Percentiles rank a stretch among this genome's conserved stretches.
Conservation (phyloP, 2,329 filamentous ascomycete genomes). For the Geosmithia putterillii region DNA sequence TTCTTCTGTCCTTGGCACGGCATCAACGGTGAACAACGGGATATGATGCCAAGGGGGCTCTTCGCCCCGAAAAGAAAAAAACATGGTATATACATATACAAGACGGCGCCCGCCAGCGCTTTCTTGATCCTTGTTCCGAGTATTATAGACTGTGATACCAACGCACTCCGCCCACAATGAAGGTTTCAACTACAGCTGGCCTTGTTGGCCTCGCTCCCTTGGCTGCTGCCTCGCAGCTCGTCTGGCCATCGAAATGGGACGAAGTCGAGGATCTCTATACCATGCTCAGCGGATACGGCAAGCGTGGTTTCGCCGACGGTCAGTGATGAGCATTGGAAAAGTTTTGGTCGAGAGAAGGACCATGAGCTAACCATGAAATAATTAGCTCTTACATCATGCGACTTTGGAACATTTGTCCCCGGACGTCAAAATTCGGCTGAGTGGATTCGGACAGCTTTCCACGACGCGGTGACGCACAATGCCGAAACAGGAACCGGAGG, state of each 20-base stretch:
- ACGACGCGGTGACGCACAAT: slow-evolving; percentile 16
- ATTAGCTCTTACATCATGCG: slow-evolving; percentile 6
- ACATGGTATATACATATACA: background rate
- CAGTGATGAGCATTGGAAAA: slow-evolving; percentile 1
- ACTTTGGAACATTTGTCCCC: slow-evolving; percentile 7
- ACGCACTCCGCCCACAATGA: background rate
- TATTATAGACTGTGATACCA: background rate
- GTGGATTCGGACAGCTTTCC: slow-evolving; percentile 18
- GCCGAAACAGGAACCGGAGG: slow-evolving; percentile 12
- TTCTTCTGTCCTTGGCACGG: background rate
- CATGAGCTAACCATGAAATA: slow-evolving; percentile 2
- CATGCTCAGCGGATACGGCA: slow-evolving; percentile 9
- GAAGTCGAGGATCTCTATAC: slow-evolving; percentile 9
- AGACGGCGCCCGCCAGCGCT: background rate
- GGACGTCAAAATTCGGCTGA: slow-evolving; percentile 15
- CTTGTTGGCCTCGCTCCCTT: background rate
- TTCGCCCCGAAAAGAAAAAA: background rate
- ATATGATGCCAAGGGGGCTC: background rate
- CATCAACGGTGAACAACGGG: background rate
- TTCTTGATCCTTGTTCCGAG: background rate
- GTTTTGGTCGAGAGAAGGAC: background rate
- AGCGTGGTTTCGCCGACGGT: slow-evolving; percentile 9
- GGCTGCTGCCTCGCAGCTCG: slow-evolving; percentile 4
- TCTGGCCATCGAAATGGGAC: slow-evolving; percentile 10
- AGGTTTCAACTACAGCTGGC: background rate